These are phyloP conservation scores for Lachancea nothofagi DNA, from an alignment of 805 yeast species.

Conservation along the genomic window DNA sequence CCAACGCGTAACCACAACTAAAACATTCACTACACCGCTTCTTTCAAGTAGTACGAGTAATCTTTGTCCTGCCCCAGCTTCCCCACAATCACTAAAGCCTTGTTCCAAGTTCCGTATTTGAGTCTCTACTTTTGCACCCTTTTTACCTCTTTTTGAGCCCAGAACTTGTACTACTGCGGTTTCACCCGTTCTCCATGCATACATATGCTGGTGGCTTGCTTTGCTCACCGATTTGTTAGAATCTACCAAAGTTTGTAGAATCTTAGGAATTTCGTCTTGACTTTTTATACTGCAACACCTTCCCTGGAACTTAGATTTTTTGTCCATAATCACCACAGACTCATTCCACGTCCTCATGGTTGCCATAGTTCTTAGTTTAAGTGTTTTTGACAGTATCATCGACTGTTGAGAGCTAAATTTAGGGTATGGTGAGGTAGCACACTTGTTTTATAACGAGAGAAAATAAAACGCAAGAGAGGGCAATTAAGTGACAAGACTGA, in stretches of 20 bases:
- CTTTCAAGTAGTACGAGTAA: constrained; percentile 50
- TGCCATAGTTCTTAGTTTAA: background rate
- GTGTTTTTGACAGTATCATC: background rate
- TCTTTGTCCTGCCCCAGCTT: constrained; percentile 65
- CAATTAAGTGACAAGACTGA: no score
- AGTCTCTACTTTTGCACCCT: constrained; percentile 9
- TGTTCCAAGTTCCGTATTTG: constrained; percentile 35
- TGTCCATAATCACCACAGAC: constrained; percentile 39
- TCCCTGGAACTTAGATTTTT: constrained; percentile 66
- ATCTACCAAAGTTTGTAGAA: constrained; percentile 39
- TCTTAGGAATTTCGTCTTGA: constrained; percentile 38
- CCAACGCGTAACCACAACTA: constrained; percentile 75
- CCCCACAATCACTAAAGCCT: constrained; percentile 68
- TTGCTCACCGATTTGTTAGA: constrained; percentile 45
- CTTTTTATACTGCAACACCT: constrained; percentile 41
- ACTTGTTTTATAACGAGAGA: no score
- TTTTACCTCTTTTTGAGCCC: constrained; percentile 9
- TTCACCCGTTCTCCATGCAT: constrained; percentile 61
- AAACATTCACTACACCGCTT: constrained; percentile 44
- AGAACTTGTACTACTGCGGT: constrained; percentile 8
- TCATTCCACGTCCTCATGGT: constrained; percentile 34
- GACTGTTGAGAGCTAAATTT: background rate
- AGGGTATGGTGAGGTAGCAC: background rate
- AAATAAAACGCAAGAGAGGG: no score
- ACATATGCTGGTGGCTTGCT: constrained; percentile 69